Conservation (phyloP, 805 yeast genomes). For the Nakazawaea populi region DNA sequence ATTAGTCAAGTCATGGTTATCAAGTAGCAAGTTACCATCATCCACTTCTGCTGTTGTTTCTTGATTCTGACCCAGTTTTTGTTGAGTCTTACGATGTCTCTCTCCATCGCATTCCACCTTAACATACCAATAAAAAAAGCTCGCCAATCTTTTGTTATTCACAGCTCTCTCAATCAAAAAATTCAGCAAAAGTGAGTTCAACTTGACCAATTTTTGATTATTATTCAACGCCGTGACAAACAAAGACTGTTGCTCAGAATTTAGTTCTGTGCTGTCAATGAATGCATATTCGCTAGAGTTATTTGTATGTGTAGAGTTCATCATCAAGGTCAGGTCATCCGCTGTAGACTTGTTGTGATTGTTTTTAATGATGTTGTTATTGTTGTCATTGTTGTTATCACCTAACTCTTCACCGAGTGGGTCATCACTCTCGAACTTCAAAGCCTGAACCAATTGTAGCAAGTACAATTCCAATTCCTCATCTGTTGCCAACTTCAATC, state of each 20-base stretch:
- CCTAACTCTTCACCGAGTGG: not conserved
- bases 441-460: conserved; percentile 86
- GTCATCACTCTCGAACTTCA: conserved; percentile 59
- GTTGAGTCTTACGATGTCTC: conserved; percentile 10
- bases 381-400: conserved; percentile 13
- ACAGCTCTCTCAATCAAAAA: conserved; percentile 72
- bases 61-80: not conserved
- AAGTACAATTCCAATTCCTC: conserved; percentile 76
- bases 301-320: conserved; percentile 13
- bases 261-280: conserved; percentile 16
- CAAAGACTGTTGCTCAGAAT: not conserved
- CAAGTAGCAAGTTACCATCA: conserved; percentile 5
- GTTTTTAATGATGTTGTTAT: conserved; percentile 11
- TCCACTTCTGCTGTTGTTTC: conserved; percentile 15
- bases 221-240: not conserved
- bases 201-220: conserved; percentile 16
- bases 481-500: conserved; percentile 72
- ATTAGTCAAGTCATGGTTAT: not conserved
- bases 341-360: no score
- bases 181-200: conserved; percentile 58
- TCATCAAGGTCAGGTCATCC: not conserved
- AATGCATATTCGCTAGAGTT: conserved; percentile 27
- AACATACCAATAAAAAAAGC: conserved; percentile 86
- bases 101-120: conserved; percentile 81
- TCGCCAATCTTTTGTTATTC: conserved; percentile 62